These are phyloP conservation scores for Castanea sativa DNA, from an alignment of 306 rosid species.

Conservation along the genomic window DNA sequence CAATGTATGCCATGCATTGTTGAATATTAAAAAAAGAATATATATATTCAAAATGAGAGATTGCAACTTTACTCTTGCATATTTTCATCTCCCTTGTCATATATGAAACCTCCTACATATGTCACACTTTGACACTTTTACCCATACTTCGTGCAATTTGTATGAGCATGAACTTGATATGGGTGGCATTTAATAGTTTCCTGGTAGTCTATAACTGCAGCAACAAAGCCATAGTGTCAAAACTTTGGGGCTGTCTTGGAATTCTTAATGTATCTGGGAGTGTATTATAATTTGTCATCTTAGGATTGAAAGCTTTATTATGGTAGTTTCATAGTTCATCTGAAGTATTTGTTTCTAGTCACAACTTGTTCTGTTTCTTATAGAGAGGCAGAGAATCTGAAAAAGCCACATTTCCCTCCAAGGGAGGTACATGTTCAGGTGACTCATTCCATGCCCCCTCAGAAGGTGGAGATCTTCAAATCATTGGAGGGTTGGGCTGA, in stretches of 20 bases:
- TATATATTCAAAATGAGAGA: not conserved
- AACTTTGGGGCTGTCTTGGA: not conserved
- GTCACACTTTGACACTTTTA: not conserved
- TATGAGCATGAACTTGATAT: not conserved
- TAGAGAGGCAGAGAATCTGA: slow-evolving; percentile 31
- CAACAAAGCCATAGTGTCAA: too few relatives aligned
- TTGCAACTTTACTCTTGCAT: not conserved
- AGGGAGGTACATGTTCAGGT: slow-evolving; percentile 42
- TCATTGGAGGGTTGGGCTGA: slow-evolving; percentile 56
- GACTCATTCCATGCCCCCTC: slow-evolving; percentile 59
- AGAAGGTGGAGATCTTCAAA: slow-evolving; percentile 49
- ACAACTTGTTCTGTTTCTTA: slow-evolving; percentile 5
- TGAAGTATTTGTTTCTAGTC: not conserved
- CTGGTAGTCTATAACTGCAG: too few relatives aligned
- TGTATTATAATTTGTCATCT: not conserved
- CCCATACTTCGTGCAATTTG: not conserved
- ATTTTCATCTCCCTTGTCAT: not conserved
- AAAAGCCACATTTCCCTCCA: slow-evolving; percentile 38
- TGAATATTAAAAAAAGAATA: not conserved
- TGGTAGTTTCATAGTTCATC: not conserved
- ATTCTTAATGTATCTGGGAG: not conserved
- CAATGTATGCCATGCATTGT: not conserved
- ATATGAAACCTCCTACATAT: not conserved
- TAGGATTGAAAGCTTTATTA: not conserved
- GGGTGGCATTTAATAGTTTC: too few relatives aligned